Evolutionary conservation across 2,329 filamentous ascomycete species (phyloP).

Genomic region (Lachnellula occidentalis): DNA sequence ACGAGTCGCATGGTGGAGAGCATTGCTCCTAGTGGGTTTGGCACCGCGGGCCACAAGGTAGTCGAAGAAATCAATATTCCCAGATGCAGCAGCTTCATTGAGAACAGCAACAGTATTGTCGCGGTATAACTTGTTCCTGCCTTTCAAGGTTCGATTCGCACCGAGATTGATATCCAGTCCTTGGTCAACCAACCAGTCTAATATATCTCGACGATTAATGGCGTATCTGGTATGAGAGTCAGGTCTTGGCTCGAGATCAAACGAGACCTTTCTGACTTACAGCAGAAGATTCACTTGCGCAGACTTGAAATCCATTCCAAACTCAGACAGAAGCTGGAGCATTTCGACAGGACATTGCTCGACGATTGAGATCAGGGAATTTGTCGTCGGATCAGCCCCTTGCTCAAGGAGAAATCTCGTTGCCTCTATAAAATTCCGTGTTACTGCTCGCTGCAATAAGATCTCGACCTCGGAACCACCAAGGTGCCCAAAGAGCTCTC

Average conservation of each 20-base stretch:
- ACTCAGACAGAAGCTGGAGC: slow-evolving; percentile 1
- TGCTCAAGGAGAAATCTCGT: background rate
- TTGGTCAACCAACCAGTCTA: slow-evolving; percentile 11
- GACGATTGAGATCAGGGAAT: background rate
- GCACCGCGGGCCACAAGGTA: slow-evolving; percentile 8
- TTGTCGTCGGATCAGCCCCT: background rate
- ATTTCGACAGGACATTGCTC: background rate
- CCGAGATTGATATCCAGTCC: slow-evolving; percentile 7
- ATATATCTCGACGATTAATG: background rate
- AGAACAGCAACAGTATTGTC: slow-evolving; percentile 8
- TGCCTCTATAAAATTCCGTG: background rate
- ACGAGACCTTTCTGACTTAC: background rate
- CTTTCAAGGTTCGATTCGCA: background rate
- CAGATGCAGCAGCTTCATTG: slow-evolving; percentile 4
- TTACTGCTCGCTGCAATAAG: too few species aligned
- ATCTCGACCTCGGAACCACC: too few species aligned
- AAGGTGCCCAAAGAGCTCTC: too few species aligned
- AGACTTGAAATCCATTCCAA: background rate
- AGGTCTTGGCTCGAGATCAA: background rate
- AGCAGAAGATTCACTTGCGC: background rate
- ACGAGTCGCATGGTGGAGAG: slow-evolving; percentile 2
- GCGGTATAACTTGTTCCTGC: background rate
- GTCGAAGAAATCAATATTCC: slow-evolving; percentile 9
- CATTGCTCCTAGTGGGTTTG: slow-evolving; percentile 1
- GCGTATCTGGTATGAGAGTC: background rate